Evolutionary conservation across 2,329 filamentous ascomycete species (phyloP), one percentile per base, ranked within the genome.

Genomic region (Westerdykella ornata): DNA sequence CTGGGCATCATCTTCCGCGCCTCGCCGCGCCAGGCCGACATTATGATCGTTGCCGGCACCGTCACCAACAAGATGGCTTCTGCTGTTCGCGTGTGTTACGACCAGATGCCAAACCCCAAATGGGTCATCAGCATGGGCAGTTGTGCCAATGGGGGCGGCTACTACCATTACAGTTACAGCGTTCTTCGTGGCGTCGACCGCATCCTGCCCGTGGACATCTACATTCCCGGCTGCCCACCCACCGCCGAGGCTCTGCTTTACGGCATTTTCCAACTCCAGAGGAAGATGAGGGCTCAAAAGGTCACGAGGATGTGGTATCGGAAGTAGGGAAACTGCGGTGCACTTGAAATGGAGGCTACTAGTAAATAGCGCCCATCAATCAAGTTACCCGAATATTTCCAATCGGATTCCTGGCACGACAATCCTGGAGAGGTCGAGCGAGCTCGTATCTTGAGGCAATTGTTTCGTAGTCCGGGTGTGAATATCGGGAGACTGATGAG

Each of bases 11-110:
- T 94, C 67, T 94, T 94, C 78, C 83, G 88, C 59, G 88, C 87
- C 44, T 90, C 85, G 9, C 88, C 88, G 3, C 84, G 88, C 49
- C 88, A 94, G 69, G 87, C 87, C 43, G 88, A 95, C 67, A 84
- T 94, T 53, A 94, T 95, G 87, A 92, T 95, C 58, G 88, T 95
- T 20, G 88, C 88, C 18, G 88, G 88, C 45, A 95, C 88, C 20
- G 77, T 95, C 47, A 94, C 87, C 55, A 95, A 95, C 76, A 95
- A 95, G 75, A 95, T 95, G 88, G 88, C 87, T 1, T 87, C 88
- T 2, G 88, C 88, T 28, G 72, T 95, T 60, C 77, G 88, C 67
- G 86, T 92, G 70, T 83, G 92, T 47, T 95, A 95, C 72, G 88
- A 95, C 68, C 88, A 94, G 74, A 94, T 94, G 88, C 87, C 88